Evolutionary conservation across 2,329 filamentous ascomycete genomes (phyloP), one percentile per base, ranked within the genome.

Genomic region (Hansfordia pulvinata): DNA sequence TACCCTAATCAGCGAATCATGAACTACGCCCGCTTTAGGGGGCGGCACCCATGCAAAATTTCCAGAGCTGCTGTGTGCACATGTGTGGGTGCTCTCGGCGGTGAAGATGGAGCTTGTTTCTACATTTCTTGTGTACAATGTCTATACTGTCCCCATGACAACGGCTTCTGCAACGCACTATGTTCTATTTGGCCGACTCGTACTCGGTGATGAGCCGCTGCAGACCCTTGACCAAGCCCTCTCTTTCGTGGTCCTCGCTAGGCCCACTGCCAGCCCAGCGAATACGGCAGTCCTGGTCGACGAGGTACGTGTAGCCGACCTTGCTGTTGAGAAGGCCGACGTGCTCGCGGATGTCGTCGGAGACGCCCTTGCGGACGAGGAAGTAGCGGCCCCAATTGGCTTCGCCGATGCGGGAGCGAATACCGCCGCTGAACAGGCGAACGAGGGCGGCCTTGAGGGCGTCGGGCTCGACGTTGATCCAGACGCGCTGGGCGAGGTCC

Each of bases 221-320:
- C 21, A 83, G 45, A 3, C 75, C 73, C 47, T 60, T 79, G 20
- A 70, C 68, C 45, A 92, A 47, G 21, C 72, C 68, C 28, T 75
- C 65, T 36, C 62, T 64, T 58, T 92, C 83, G 11, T 68, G 66
- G 0, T 64, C 64, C 34, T 73, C 63, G 23, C 75, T 71, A 24
- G 63, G 49, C 9, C 76, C 82, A 43, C 85, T 93, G 4, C 82
- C 90, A 1, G 88, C 90, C 90, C 90, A 98, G 30, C 90, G 70
- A 40, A 98, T 92, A 54, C 75, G 80, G 50, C 85, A 93, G 36
- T 86, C 64, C 35, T 75, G 64, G 49, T 98, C 90, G 31, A 98
- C 63, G 25, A 98, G 63, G 53, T 93, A 98, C 4, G 86, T 78
- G 55, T 94, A 96, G 19, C 86, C 88, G 18, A 94, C 88, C 53